Evolutionary conservation across 2,329 filamentous ascomycete species (phyloP).

Genomic region (Colletotrichum magnum): DNA sequence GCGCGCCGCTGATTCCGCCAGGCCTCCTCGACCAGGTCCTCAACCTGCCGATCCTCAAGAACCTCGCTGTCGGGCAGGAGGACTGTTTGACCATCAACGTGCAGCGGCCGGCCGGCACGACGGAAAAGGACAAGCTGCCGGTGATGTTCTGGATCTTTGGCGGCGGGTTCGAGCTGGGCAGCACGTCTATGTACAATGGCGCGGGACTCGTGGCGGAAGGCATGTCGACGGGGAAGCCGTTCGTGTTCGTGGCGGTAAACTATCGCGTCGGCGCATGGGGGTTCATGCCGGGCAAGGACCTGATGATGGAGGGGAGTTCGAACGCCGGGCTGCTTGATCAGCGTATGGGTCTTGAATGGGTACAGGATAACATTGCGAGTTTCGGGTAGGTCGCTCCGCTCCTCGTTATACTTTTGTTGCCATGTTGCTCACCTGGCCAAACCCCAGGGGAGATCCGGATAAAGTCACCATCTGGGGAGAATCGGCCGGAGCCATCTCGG

Average conservation of each 20-base stretch:
- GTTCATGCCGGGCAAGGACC: constrained; percentile 47
- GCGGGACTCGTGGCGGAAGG: constrained; percentile 43
- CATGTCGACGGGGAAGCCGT: constrained; percentile 51
- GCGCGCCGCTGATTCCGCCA: constrained; percentile 46
- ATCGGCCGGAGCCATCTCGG: constrained; percentile 71
- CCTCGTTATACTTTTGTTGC: background rate
- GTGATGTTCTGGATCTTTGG: constrained; percentile 38
- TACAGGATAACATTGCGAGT: constrained; percentile 51
- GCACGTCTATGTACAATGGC: constrained; percentile 39
- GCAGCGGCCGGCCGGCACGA: constrained; percentile 46
- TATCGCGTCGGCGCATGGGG: constrained; percentile 50
- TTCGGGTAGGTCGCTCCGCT: constrained; percentile 45
- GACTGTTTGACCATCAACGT: constrained; percentile 53
- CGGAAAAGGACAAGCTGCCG: constrained; percentile 42
- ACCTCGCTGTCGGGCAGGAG: constrained; percentile 45
- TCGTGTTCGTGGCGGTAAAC: constrained; percentile 50
- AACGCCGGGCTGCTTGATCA: constrained; percentile 51
- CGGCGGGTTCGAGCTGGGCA: constrained; percentile 34
- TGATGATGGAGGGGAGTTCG: constrained; percentile 63
- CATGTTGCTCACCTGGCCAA: background rate
- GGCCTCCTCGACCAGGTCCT: constrained; percentile 35
- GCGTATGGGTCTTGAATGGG: constrained; percentile 54
- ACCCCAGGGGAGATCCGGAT: constrained; percentile 68
- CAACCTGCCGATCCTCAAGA: constrained; percentile 24
- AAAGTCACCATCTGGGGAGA: constrained; percentile 78